Evolutionary conservation across 805 yeast species (phyloP), one percentile per base, ranked within the genome.

Genomic region (Candida montana): DNA sequence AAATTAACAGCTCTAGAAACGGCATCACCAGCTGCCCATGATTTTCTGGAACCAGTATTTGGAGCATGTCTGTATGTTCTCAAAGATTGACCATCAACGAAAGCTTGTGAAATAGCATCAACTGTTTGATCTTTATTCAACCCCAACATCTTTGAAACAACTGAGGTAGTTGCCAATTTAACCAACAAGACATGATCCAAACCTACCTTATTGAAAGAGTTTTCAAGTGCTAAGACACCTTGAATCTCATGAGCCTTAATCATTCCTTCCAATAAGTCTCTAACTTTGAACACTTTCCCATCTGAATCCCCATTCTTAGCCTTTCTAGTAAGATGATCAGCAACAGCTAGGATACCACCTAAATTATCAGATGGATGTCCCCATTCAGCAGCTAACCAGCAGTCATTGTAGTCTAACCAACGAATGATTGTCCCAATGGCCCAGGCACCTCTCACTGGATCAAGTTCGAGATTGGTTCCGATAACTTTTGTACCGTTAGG

Each of bases 351-450:
- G 44, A 77, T 75, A 39, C 79, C 78, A 35, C 81, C 82, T 38
- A 77, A 52, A 56, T 77, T 77, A 53, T 77, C 83, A 26, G 79
- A 72, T 19, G 82, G 83, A 57, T 77, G 83, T 4, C 83, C 83
- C 82, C 83, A 77, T 57, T 77, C 82, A n/a, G 80, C 81, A 37
- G 82, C 83, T 31, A 77, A 59, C 82, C 82, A 77, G 58, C 82
- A 77, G 54, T 77, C 82, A 47, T 77, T 77, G 62, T 68, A 77
- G 50, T 77, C 83, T 42, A 77, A 59, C 82, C 82, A 77, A 44
- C 83, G 67, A 51, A 77, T 74, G 44, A 71, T 57, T 17, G 80
- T 71, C 9, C 81, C 81, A 44, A 75, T 72, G 32, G 74, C 62
- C 61, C 77, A 77, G 16, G 81, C 80, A 33, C 76, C 82, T 42